Percentiles rank a stretch among this genome's conserved stretches.
Evolutionary conservation across 495 filamentous ascomycete species (phyloP).

Genomic region (Parachaetomium inaequale): DNA sequence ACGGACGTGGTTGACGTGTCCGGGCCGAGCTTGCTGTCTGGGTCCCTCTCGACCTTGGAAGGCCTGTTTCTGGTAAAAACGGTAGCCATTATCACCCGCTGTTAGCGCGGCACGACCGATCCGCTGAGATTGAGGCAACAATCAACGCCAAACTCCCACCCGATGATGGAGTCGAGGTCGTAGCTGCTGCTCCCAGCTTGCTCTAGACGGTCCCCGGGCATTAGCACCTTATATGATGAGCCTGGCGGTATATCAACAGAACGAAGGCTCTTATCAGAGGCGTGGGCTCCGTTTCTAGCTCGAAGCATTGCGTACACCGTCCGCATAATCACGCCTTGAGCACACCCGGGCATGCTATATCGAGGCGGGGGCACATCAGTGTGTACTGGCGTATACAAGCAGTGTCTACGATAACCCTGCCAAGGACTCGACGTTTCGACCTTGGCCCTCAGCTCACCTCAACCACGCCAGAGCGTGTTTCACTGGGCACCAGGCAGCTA

Average conservation of each 20-base stretch:
- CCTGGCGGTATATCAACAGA: neutral
- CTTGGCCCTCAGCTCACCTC: neutral
- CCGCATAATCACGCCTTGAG: constrained; percentile 21
- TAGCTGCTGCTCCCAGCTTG: neutral
- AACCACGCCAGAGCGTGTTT: neutral
- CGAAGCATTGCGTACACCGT: constrained; percentile 16
- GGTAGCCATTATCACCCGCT: constrained; percentile 21
- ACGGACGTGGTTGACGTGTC: constrained; percentile 22
- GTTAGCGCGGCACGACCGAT: neutral
- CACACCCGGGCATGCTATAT: neutral
- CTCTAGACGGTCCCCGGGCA: neutral
- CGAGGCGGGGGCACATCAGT: neutral
- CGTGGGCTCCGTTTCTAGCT: neutral
- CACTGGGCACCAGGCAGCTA: too few species aligned
- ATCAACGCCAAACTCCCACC: neutral
- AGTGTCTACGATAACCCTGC: neutral
- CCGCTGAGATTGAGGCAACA: neutral
- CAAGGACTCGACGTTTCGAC: neutral
- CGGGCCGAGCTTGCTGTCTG: constrained; percentile 11
- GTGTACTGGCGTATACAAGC: neutral
- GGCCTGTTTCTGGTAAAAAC: constrained; percentile 19
- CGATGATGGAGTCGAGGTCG: neutral
- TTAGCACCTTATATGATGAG: neutral
- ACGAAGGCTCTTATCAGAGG: neutral
- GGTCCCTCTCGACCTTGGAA: constrained; percentile 6